Conservation (phyloP, 2,329 filamentous ascomycete genomes). For the Ambrosiella xylebori region DNA sequence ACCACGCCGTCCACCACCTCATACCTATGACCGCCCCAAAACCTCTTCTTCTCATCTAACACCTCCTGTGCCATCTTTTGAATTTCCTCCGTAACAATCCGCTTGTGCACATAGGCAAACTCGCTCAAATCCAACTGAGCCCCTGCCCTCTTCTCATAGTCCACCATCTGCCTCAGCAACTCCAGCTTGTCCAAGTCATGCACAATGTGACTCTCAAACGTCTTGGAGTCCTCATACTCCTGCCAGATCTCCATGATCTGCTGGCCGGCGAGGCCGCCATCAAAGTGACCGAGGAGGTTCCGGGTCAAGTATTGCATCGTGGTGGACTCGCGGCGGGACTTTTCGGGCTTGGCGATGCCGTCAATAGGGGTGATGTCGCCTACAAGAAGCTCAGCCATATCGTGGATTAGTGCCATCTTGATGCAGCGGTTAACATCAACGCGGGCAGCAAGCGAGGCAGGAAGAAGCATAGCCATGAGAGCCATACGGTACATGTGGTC, state of each 20-base stretch:
- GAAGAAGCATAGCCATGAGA: constrained; percentile 82
- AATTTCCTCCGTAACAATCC: constrained; percentile 60
- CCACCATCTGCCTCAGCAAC: constrained; percentile 82
- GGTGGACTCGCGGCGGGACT: constrained; percentile 66
- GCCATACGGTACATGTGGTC: constrained; percentile 99
- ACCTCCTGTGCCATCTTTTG: constrained; percentile 63
- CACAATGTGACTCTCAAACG: constrained; percentile 72
- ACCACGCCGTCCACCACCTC: neutral
- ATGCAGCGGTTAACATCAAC: constrained; percentile 73
- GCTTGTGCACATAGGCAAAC: constrained; percentile 62
- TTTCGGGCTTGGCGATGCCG: constrained; percentile 68
- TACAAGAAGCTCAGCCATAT: constrained; percentile 91
- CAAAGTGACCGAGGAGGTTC: constrained; percentile 54
- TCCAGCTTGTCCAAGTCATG: constrained; percentile 98
- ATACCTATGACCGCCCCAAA: constrained; percentile 38
- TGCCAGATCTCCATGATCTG: constrained; percentile 74
- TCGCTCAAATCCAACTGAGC: constrained; percentile 62
- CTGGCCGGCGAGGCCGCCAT: constrained; percentile 48
- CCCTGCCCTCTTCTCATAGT: constrained; percentile 66
- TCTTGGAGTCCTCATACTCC: constrained; percentile 82
- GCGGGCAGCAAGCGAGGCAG: constrained; percentile 49
- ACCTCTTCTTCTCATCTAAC: constrained; percentile 54
- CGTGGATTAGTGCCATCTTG: constrained; percentile 89
- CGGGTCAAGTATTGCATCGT: constrained; percentile 85
- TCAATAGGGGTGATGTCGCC: constrained; percentile 95